A percentile compares a stretch with the other conserved stretches of the same genome.
These are phyloP conservation scores for Astrocystis sublimbata DNA, from an alignment of 495 filamentous ascomycete genomes.

Conservation along the genomic window DNA sequence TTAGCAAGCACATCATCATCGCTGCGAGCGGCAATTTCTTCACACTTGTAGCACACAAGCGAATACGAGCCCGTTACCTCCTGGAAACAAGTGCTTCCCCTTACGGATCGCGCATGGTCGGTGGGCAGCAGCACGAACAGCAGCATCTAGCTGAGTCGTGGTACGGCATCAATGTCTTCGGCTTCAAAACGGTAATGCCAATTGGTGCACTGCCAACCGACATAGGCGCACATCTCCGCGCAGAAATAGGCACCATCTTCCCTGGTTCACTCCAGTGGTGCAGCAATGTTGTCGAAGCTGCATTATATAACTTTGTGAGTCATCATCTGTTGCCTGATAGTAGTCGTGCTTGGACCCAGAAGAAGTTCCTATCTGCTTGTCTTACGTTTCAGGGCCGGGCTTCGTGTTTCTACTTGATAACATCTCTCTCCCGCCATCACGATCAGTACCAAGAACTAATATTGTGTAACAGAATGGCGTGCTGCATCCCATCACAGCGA, in stretches of 20 bases:
- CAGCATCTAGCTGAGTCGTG: background rate
- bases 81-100: constrained; percentile 14
- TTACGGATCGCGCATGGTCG: constrained; percentile 9
- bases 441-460: no score
- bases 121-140: background rate
- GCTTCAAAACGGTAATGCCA: constrained; percentile 12
- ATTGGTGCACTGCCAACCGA: constrained; percentile 8
- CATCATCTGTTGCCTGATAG: no score
- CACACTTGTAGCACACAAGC: constrained; percentile 10
- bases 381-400: no score
- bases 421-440: no score
- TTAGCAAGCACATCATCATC: constrained; percentile 10
- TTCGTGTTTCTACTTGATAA: no score
- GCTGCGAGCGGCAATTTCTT: constrained; percentile 14
- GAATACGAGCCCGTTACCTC: constrained; percentile 9
- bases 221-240: background rate
- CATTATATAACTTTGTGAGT: constrained; percentile 12
- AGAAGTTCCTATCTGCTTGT: no score
- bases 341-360: no score
- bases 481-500: constrained; percentile 5
- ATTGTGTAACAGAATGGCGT: no score
- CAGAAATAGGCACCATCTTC: constrained; percentile 2
- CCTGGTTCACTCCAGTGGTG: constrained; percentile 10
- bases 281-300: constrained; percentile 15
- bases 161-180: constrained; percentile 12